Percentiles rank a stretch among this genome's conserved stretches.
Evolutionary conservation across 2,329 filamentous ascomycete genomes (phyloP).

Genomic region (Botrytis hyacinthi): DNA sequence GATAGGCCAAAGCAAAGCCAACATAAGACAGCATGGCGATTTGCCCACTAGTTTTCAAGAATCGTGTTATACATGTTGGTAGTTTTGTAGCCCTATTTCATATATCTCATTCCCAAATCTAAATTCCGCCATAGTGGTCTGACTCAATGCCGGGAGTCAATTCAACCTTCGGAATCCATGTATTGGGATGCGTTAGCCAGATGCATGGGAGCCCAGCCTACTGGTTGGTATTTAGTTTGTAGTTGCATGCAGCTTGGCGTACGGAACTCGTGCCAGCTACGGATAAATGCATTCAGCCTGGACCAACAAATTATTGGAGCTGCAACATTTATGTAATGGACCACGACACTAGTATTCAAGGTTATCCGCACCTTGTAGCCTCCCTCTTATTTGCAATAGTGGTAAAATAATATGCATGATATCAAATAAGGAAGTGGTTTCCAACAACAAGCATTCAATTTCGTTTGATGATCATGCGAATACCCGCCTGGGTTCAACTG

Average conservation of each 20-base stretch:
- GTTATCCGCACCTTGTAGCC: not conserved
- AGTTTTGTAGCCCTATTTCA: not conserved
- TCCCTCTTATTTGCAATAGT: not conserved
- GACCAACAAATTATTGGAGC: constrained; percentile 15
- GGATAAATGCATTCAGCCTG: constrained; percentile 3
- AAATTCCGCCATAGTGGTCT: constrained; percentile 19
- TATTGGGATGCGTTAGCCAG: constrained; percentile 8
- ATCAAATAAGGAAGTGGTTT: not conserved
- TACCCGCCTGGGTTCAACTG: not conserved
- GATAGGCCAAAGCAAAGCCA: constrained; percentile 6
- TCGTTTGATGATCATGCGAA: constrained; percentile 6
- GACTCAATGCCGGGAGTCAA: constrained; percentile 9
- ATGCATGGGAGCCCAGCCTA: constrained; percentile 12
- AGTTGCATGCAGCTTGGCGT: constrained; percentile 11
- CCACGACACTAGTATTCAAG: not conserved
- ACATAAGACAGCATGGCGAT: not conserved
- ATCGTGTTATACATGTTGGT: not conserved
- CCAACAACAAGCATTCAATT: not conserved
- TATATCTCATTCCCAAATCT: constrained; percentile 14
- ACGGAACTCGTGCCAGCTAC: constrained; percentile 14
- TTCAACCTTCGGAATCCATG: constrained; percentile 6
- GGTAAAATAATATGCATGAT: not conserved
- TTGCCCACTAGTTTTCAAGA: not conserved
- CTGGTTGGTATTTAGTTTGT: constrained; percentile 4
- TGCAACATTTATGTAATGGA: constrained; percentile 6